Percentiles rank a stretch among this genome's conserved stretches.
These are phyloP conservation scores for Dicorynia guianensis DNA, from an alignment of 306 rosid genomes.

Conservation along the genomic window DNA sequence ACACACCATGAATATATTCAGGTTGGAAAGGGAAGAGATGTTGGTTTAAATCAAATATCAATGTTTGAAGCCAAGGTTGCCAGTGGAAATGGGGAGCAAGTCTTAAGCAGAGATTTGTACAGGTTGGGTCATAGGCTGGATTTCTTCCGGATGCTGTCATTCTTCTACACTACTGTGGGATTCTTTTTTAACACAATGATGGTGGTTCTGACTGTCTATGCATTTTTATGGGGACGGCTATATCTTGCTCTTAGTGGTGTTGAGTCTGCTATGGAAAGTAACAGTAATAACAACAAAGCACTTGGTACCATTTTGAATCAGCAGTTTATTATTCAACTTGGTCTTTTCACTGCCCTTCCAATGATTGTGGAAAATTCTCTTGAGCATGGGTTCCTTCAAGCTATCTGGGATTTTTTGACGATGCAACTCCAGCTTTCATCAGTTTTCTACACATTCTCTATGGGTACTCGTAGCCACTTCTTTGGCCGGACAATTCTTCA, in stretches of 20 bases:
- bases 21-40: constrained; percentile 65
- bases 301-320: constrained; percentile 60
- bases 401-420: constrained; percentile 60
- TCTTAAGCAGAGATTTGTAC: constrained; percentile 61
- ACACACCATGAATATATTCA: constrained; percentile 64
- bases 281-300: constrained; percentile 54
- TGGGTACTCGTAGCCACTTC: constrained; percentile 62
- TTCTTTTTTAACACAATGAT: constrained; percentile 61
- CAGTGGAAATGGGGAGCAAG: constrained; percentile 62
- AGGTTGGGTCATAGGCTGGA: constrained; percentile 62
- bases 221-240: constrained; percentile 58
- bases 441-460: constrained; percentile 57
- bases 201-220: constrained; percentile 58
- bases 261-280: constrained; percentile 45
- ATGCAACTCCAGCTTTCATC: constrained; percentile 63
- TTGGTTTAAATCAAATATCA: constrained; percentile 58
- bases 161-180: constrained; percentile 62
- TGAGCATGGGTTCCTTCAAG: constrained; percentile 63
- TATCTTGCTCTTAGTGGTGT: constrained; percentile 60
- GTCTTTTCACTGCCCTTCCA: constrained; percentile 61
- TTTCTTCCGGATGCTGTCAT: constrained; percentile 61
- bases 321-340: constrained; percentile 59
- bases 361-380: constrained; percentile 60
- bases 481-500: constrained; percentile 60
- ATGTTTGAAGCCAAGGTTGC: constrained; percentile 68